Conservation (phyloP, 192 early-diverging fungal species). For the Coemansia interrupta region DNA sequence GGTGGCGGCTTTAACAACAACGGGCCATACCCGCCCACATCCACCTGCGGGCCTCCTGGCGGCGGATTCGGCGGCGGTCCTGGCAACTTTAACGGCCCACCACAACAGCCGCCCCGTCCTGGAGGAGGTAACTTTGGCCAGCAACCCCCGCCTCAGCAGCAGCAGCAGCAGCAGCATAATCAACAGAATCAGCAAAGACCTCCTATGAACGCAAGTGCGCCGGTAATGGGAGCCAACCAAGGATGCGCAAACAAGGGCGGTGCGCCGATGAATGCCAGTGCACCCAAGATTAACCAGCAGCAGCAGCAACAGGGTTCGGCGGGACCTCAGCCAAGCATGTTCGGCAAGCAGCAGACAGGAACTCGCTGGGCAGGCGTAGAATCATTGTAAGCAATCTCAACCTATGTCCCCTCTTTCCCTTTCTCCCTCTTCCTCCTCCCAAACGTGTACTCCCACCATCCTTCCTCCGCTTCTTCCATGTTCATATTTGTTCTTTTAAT, state of each 20-base stretch:
- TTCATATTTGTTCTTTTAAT: too few species aligned
- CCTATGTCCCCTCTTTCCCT: background rate
- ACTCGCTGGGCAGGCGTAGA: slow-evolving; percentile 22
- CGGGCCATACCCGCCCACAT: background rate
- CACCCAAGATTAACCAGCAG: background rate
- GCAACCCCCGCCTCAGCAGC: slow-evolving; percentile 3
- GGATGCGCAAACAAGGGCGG: background rate
- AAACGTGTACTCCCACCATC: too few species aligned
- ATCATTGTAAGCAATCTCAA: slow-evolving; percentile 32
- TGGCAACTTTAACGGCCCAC: slow-evolving; percentile 12
- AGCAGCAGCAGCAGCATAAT: slow-evolving; percentile 11
- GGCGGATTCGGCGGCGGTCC: too few species aligned
- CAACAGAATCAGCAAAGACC: slow-evolving; percentile 11
- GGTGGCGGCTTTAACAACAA: slow-evolving; percentile 14
- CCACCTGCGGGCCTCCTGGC: background rate
- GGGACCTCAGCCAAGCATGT: slow-evolving; percentile 15
- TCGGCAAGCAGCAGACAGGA: background rate
- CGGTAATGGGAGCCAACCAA: background rate
- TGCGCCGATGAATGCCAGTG: too few species aligned
- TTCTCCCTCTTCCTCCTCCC: background rate
- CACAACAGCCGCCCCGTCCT: background rate
- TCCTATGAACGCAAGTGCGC: slow-evolving; percentile 2
- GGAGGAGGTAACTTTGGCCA: slow-evolving; percentile 8
- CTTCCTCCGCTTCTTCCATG: too few species aligned
- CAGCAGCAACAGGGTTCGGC: slow-evolving; percentile 9